Percentiles rank a stretch among this genome's conserved stretches.
phyloP scores from a whole-genome alignment of 345 rosid species.

The Microcos paniculata region DNA sequence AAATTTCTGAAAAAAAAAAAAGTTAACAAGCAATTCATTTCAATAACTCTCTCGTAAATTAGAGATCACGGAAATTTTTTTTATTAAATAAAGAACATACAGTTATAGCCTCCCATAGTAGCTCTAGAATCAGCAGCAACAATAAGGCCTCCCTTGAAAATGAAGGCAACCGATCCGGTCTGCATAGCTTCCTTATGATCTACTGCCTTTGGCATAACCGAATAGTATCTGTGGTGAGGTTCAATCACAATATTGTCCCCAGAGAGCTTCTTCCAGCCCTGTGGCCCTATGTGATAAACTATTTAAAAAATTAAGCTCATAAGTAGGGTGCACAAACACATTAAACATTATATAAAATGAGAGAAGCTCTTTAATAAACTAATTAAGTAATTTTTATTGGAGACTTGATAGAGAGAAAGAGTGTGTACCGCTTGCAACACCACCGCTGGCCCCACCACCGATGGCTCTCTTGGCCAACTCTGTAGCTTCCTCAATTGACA shows the following conservation, averaged over 20 bases:
- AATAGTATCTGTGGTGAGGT: constrained; percentile 80
- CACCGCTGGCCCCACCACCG: constrained; percentile 99
- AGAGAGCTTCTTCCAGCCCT: constrained; percentile 93
- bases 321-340: not conserved
- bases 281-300: constrained; percentile 94
- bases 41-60: too few relatives aligned
- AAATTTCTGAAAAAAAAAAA: not conserved
- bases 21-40: not conserved
- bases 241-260: constrained; percentile 99
- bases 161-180: constrained; percentile 94
- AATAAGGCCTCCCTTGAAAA: constrained; percentile 92
- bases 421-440: constrained; percentile 90
- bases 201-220: constrained; percentile 52
- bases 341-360: not conserved
- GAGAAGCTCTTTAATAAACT: too few relatives aligned
- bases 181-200: constrained; percentile 81
- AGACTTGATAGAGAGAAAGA: not conserved
- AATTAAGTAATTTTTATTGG: too few relatives aligned
- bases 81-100: constrained; percentile 48
- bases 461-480: constrained; percentile 95
- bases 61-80: too few relatives aligned
- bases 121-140: constrained; percentile 99
- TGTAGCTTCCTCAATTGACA: constrained; percentile 89
- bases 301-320: constrained; percentile 21
- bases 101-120: constrained; percentile 99